These are phyloP conservation scores for Maudiozyma barnettii DNA, from an alignment of 805 yeast genomes.

Conservation along the genomic window DNA sequence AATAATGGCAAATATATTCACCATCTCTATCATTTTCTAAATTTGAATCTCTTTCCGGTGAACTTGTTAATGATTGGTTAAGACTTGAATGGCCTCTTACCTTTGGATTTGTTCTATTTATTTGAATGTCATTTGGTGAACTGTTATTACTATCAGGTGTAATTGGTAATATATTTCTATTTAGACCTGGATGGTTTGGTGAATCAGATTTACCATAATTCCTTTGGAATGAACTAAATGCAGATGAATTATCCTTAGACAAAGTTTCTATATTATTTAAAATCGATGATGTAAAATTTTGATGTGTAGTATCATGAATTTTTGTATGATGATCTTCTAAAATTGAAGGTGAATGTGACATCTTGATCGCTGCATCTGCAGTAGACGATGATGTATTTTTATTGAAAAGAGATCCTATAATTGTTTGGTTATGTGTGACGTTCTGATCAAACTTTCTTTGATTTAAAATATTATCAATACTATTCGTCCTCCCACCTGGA, in stretches of 20 bases:
- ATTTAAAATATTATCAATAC: background rate
- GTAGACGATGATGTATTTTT: background rate
- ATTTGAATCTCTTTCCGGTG: background rate
- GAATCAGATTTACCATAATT: background rate
- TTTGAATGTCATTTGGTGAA: constrained; percentile 7
- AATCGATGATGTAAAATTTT: too few species aligned
- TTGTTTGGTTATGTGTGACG: background rate
- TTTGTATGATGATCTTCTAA: background rate
- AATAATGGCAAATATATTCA: constrained; percentile 54
- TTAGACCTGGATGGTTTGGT: background rate
- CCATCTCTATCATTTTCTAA: constrained; percentile 8
- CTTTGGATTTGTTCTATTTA: constrained; percentile 6
- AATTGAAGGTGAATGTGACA: background rate
- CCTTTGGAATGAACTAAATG: background rate
- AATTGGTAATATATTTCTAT: constrained; percentile 8
- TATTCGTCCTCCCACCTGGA: background rate
- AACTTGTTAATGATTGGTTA: background rate
- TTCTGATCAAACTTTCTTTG: background rate
- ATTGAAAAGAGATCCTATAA: background rate
- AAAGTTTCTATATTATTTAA: background rate
- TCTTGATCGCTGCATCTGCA: background rate
- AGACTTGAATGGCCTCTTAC: background rate
- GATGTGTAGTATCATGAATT: background rate
- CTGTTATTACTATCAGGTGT: constrained; percentile 16
- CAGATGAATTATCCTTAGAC: background rate